Evolutionary conservation across 164 flowering plant genomes (phyloP), one percentile per base, ranked within the genome.

Genomic region (Magnolia officinalis): DNA sequence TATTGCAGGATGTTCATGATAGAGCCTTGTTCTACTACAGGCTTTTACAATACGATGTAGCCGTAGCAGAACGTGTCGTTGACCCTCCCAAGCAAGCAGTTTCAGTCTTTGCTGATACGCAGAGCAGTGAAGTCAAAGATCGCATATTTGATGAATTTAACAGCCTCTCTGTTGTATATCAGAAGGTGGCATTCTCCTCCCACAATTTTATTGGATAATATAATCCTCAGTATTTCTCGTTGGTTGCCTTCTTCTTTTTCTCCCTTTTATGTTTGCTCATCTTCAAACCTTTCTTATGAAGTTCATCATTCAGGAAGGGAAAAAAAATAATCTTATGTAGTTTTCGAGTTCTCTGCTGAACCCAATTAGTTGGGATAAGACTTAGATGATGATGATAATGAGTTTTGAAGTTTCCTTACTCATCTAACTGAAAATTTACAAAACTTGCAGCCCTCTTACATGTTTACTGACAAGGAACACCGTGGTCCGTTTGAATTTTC

Each of bases 81-180:
- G 90, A 92, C 81, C 98, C 98, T 81, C 94, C 98, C 66, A 94
- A 96, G 86, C 99, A 94, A 86, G 99, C 98, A 52, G 98, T 96
- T 87, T 96, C 99, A 72, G 98, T 93, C 73, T 96, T 96, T 88
- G 95, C 98, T 80, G 99, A 94, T 81, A 88, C 93, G 74, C 97
- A 92, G 85, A 94, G 90, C 86, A 94, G 94, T 81, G 99, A 96
- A 85, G 83, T 91, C 82, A 96, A 90, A 82, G 99, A 96, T 87
- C 95, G 98, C 11, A 94, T 96, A 78, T 96, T 96, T 86, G 98
- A 96, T 72, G 98, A 94, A 82, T 92, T 96, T 77, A 96, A 96
- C 85, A 96, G 92, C 77, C 83, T 96, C 49, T 94, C 99, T 79
- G 98, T 96, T 77, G 85, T 96, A 71, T 96, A 96, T 85, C 97